Conservation (phyloP, 2,329 filamentous ascomycete genomes). For the Clonostachys byssicola region DNA sequence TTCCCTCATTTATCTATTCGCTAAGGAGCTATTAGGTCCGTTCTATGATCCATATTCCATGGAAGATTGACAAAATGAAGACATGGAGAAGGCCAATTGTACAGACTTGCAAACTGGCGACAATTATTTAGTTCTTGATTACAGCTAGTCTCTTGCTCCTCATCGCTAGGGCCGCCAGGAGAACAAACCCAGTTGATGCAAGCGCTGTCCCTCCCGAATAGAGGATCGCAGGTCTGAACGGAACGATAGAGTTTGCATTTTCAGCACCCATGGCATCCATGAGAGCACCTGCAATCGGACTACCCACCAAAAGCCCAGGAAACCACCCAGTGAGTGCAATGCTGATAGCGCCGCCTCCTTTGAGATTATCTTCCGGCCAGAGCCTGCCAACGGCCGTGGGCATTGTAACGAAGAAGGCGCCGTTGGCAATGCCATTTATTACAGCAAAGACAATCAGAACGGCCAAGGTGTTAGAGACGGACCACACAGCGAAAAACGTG, state of each 20-base stretch:
- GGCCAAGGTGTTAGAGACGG: conserved; percentile 43
- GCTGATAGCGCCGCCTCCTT: conserved; percentile 1
- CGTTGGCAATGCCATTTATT: conserved; percentile 54
- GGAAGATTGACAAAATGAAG: no score
- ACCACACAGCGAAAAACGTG: conserved; percentile 56
- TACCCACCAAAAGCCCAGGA: conserved; percentile 3
- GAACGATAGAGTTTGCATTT: conserved; percentile 1
- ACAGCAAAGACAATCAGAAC: conserved; percentile 50
- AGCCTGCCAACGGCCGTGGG: conserved; percentile 47
- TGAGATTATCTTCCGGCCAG: not conserved
- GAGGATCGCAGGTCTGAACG: conserved; percentile 4
- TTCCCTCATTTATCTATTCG: no score
- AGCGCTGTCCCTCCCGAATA: conserved; percentile 1
- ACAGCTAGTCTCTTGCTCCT: no score
- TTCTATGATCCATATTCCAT: no score
- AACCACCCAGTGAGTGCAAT: conserved; percentile 2
- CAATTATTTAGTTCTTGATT: no score
- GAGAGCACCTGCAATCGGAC: conserved; percentile 2
- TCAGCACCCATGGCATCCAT: conserved; percentile 3
- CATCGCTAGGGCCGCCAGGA: not conserved
- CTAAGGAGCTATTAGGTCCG: no score
- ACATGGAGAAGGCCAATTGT: no score
- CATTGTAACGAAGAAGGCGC: conserved; percentile 57
- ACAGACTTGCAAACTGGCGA: no score
- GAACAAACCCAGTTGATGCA: not conserved